Evolutionary conservation across 306 rosid species (phyloP), one percentile per base, ranked within the genome.

Genomic region (Arachis hypogaea): DNA sequence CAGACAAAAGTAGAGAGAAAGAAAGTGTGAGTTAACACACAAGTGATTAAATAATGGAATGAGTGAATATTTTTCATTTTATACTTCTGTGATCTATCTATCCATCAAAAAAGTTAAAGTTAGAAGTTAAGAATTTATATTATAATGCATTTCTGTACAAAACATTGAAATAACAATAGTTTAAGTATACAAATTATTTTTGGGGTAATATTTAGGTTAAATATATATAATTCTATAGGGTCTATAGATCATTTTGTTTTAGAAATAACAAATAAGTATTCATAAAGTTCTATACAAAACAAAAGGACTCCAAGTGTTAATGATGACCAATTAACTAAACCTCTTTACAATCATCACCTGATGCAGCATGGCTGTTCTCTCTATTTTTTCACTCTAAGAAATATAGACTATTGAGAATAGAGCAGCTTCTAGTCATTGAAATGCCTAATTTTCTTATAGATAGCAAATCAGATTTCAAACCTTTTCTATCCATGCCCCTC

Each of bases 311-410:
- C 52, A 1, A 59, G 60, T 10, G 4, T 61, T 46, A 50, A 38
- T 57, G 73, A 71, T 64, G 82, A 64, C 41, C 46, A 55, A 9
- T 62, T 52, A 43, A 54, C 1, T 41, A 62, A 45, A 7, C 36
- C 43, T 59, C 22, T 78, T 71, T 43, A n/a, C 40, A 51, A 59
- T 79, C 44, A 79, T 67, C 78, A 46, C 6, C 16, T 28, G 68
- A 11, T 42, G 52, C 54, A 7, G 44, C 71, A 66, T 70, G 22
- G 2, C 11, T 60, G 8, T 66, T 42, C 50, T 72, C 60, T 50
- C 16, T 9, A 3, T 46, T 33, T 79, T 29, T 59, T 12, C 65
- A 58, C 52, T 6, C 46, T 50, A 5, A 29, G 60, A 75, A 73
- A 18, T 33, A 18, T 63, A 3, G 9, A 33, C 55, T 62, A 14